Percentiles rank a stretch among this genome's conserved stretches.
Conservation (phyloP, 164 flowering plant genomes). For the Cinnamomum chago region DNA sequence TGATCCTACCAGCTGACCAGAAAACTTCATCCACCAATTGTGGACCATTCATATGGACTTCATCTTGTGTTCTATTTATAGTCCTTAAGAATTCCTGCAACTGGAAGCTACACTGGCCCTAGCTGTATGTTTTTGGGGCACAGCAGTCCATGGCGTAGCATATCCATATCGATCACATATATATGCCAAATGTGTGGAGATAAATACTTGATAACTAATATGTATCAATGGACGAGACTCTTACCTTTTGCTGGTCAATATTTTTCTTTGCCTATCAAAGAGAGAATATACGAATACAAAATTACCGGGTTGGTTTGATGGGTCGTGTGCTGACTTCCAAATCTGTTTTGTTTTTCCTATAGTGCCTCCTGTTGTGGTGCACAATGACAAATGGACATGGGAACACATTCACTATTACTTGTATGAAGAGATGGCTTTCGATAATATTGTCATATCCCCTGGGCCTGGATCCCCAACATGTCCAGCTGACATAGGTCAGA, state of each 20-base stretch:
- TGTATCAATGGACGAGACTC: background rate
- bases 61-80: too few species aligned
- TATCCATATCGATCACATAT: background rate
- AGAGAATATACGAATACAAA: background rate
- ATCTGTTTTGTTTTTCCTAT: conserved; percentile 9
- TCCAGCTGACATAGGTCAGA: conserved; percentile 80
- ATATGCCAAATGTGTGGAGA: background rate
- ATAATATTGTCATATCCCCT: conserved; percentile 96
- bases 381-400: conserved; percentile 91
- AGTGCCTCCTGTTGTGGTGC: conserved; percentile 95
- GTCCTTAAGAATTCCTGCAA: background rate
- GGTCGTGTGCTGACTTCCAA: background rate
- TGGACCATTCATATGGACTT: background rate
- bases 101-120: background rate
- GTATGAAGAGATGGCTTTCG: conserved; percentile 80
- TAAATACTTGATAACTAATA: background rate
- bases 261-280: background rate
- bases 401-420: conserved; percentile 53
- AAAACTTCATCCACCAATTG: background rate
- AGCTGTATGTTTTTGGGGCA: background rate
- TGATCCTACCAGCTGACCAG: background rate
- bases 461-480: conserved; percentile 98
- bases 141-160: background rate
- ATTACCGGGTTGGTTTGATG: background rate
- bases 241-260: background rate